Conservation (phyloP, 192 early-diverging fungal genomes). For the Coemansia sp. region DNA sequence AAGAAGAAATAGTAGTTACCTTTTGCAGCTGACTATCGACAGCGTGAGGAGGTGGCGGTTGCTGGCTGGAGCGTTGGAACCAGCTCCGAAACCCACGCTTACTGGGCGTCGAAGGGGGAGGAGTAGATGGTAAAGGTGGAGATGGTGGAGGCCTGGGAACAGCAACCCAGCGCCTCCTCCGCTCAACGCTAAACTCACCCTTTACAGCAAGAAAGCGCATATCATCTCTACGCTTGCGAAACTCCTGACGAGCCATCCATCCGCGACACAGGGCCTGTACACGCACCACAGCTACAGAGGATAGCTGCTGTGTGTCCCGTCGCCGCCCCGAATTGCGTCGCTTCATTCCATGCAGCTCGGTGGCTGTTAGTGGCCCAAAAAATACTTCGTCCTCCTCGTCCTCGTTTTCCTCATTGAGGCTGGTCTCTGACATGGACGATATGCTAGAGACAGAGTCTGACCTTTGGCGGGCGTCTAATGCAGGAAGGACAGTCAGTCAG, state of each 20-base stretch:
- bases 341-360: slow-evolving; percentile 11
- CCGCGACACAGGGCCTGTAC: slow-evolving; percentile 26
- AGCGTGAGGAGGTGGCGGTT: not conserved
- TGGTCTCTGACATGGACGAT: not conserved
- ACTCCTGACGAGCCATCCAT: slow-evolving; percentile 7
- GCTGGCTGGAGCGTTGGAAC: slow-evolving; percentile 14
- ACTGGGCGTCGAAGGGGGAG: not conserved
- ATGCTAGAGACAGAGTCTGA: not conserved
- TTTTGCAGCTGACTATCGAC: not conserved
- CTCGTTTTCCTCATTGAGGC: not conserved
- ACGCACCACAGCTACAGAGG: not conserved
- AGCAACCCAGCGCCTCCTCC: slow-evolving; percentile 10
- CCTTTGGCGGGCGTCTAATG: not conserved
- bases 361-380: slow-evolving; percentile 30
- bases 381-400: slow-evolving; percentile 43
- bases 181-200: slow-evolving; percentile 32
- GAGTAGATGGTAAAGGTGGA: too few species aligned
- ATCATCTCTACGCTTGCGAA: slow-evolving; percentile 11
- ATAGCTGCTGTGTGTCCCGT: not conserved
- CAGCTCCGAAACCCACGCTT: slow-evolving; percentile 28
- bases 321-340: not conserved
- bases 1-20: slow-evolving; percentile 9
- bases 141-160: not conserved
- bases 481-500: too few species aligned
- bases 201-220: slow-evolving; percentile 20